Evolutionary conservation across 192 early-diverging fungal genomes (phyloP), one percentile per base, ranked within the genome.

Genomic region (Globomyces pollinis-pini): DNA sequence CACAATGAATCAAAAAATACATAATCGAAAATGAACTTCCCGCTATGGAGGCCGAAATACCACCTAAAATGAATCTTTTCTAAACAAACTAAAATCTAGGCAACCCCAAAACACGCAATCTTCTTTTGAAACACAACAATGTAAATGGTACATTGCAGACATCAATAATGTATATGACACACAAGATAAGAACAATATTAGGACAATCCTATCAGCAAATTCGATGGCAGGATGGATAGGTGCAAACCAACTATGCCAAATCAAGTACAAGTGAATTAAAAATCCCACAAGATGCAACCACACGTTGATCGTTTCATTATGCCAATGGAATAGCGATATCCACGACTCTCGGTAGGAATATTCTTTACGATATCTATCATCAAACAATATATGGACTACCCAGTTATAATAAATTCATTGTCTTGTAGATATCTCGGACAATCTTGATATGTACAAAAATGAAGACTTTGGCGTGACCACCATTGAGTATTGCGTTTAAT

Each of bases 1-100:
- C 12, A 41, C 61, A 62, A 35, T 62, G 43, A 24, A 50, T 18
- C 8, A 54, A 16, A 18, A 21, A 41, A 23, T 62, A 62, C 4
- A 49, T 20, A 3, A 41, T 8, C 12, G 61, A 8, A n/a, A 6
- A 8, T 3, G 28, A 18, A 7, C 33, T 29, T 7, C 61, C 61
- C 0, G 12, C 36, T 2, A 62, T 38, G 4, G 15, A 56, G 30
- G 61, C 61, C 21, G 39, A 45, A 28, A 62, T 62, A 38, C 61
- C 68, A 13, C 58, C n/a, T n/a, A n/a, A n/a, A n/a, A n/a, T n/a
- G n/a, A 47, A 47, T 47, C 44, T n/a, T n/a, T n/a, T n/a, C n/a
- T n/a, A n/a, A n/a, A n/a, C 16, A 50, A 16, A 50, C 50, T 51
- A 38, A 64, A 64, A 44, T 69, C 68, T 52, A 50, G 55, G 31